Percentiles rank a stretch among this genome's conserved stretches.
phyloP scores from a whole-genome alignment of 208 protist species.

The Acanthamoeba healyi region DNA sequence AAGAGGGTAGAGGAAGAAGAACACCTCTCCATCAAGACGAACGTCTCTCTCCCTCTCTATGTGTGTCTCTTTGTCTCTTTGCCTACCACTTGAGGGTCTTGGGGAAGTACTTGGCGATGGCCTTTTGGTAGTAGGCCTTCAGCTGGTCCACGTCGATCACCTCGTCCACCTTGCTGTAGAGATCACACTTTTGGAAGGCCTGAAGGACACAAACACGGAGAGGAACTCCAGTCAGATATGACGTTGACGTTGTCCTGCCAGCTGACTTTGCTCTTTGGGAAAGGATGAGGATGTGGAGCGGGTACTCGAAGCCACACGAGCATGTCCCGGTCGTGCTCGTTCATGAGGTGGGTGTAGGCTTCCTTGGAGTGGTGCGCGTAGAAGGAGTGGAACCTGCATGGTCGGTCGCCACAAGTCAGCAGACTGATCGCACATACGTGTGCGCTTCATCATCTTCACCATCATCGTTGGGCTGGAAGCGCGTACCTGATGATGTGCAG shows the following conservation, averaged over 20 bases:
- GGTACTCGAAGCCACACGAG: slow-evolving; percentile 85
- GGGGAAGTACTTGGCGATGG: slow-evolving; percentile 88
- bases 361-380: slow-evolving; percentile 87
- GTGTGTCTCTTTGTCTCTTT: too few relatives aligned
- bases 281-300: not conserved
- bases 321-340: slow-evolving; percentile 82
- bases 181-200: slow-evolving; percentile 86
- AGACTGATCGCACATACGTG: not conserved
- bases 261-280: too few relatives aligned
- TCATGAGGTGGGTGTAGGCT: slow-evolving; percentile 82
- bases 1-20: too few relatives aligned
- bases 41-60: too few relatives aligned
- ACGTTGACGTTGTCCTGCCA: not conserved
- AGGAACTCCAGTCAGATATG: not conserved
- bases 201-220: not conserved
- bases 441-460: slow-evolving; percentile 77
- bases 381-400: slow-evolving; percentile 86
- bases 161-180: slow-evolving; percentile 87
- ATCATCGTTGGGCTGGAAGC: not conserved
- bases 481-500: slow-evolving; percentile 83
- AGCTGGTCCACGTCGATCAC: slow-evolving; percentile 80
- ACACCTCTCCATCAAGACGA: too few relatives aligned
- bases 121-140: slow-evolving; percentile 84
- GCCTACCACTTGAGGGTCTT: slow-evolving; percentile 83
- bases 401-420: not conserved